Evolutionary conservation across 2,329 filamentous ascomycete genomes (phyloP).

Genomic region (Alternaria ventricosa): DNA sequence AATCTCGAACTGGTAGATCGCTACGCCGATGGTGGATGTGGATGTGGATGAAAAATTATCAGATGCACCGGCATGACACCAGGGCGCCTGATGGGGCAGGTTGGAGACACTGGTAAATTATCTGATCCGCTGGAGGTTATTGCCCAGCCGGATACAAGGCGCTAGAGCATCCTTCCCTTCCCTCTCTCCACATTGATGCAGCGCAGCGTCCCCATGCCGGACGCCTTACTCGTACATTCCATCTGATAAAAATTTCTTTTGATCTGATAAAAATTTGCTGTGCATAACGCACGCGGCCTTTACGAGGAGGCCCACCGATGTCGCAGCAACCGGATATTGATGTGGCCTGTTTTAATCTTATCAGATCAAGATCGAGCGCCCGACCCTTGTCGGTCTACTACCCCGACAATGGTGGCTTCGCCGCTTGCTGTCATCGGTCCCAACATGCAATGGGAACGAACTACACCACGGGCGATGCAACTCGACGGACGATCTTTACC

Average conservation of each 20-base stretch:
- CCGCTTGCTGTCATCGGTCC: conserved; percentile 22
- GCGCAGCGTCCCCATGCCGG: too few species aligned
- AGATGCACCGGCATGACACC: conserved; percentile 16
- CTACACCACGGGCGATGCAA: conserved; percentile 7
- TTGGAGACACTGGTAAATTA: conserved; percentile 12
- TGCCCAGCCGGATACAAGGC: conserved; percentile 8
- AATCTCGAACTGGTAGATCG: conserved; percentile 3
- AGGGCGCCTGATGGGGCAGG: conserved; percentile 6
- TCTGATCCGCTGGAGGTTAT: conserved; percentile 16
- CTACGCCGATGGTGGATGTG: background rate
- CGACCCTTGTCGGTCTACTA: conserved; percentile 3
- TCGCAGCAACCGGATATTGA: conserved; percentile 8
- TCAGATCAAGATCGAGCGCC: conserved; percentile 33
- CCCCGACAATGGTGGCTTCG: conserved; percentile 9
- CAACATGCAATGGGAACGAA: background rate
- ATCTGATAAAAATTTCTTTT: conserved; percentile 32
- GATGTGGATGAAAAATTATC: conserved; percentile 3
- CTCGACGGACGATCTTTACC: conserved; percentile 20
- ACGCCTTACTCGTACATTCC: conserved; percentile 5
- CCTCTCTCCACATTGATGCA: conserved; percentile 6
- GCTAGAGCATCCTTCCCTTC: conserved; percentile 10
- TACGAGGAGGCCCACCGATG: conserved; percentile 20
- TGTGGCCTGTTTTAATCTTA: conserved; percentile 25
- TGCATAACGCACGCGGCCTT: conserved; percentile 2
- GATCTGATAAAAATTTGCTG: conserved; percentile 31